These are phyloP conservation scores for Cicer pinnatifidum DNA, from an alignment of 306 rosid species.

Conservation along the genomic window DNA sequence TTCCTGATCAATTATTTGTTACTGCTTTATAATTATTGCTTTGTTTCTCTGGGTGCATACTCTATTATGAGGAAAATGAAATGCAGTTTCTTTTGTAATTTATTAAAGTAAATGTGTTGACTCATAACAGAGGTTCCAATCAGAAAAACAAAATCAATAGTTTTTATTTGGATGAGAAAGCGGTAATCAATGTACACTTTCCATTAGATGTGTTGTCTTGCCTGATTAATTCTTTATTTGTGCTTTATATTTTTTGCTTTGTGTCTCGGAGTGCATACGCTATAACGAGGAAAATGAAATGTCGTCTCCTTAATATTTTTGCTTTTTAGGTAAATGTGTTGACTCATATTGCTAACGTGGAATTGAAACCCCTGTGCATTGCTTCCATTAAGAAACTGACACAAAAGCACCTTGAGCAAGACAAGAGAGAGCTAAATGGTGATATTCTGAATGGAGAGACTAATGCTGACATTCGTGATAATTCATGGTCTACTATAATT, in stretches of 20 bases:
- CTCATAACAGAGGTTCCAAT: slow-evolving; percentile 44
- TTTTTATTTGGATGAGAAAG: slow-evolving; percentile 1
- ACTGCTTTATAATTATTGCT: not conserved
- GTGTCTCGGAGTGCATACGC: not conserved
- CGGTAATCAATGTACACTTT: slow-evolving; percentile 31
- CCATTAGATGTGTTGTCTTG: not conserved
- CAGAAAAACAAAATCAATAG: too few species aligned
- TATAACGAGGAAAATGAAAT: not conserved
- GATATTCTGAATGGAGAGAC: not conserved
- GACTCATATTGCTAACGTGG: slow-evolving; percentile 66
- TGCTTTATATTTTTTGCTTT: not conserved
- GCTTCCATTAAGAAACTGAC: slow-evolving; percentile 46
- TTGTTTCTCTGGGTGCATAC: not conserved
- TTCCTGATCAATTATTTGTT: not conserved
- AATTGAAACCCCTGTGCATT: slow-evolving; percentile 11
- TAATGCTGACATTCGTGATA: too few species aligned
- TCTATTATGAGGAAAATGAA: slow-evolving; percentile 14
- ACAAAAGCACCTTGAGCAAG: slow-evolving; percentile 59
- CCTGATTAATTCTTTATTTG: not conserved
- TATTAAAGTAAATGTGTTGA: slow-evolving; percentile 76
- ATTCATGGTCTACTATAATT: too few species aligned
- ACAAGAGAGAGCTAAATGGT: slow-evolving; percentile 56
- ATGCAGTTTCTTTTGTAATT: not conserved
- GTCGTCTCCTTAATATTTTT: not conserved
- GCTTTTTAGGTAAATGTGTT: slow-evolving; percentile 69